Conservation (phyloP, 202 grass and related monocot species). For the Zoysia matrella region DNA sequence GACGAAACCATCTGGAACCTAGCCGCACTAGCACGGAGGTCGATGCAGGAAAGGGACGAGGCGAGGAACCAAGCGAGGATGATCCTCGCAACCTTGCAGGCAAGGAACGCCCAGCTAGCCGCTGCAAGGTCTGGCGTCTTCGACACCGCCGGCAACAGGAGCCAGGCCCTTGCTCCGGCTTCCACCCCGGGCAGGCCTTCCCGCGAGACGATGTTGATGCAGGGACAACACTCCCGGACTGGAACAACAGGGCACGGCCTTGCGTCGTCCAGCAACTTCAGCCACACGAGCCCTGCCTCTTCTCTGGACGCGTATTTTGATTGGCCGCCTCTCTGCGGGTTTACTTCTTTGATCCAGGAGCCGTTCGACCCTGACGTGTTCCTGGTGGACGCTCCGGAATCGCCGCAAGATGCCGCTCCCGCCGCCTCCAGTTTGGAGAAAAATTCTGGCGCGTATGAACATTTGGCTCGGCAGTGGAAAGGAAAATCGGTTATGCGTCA, state of each 20-base stretch:
- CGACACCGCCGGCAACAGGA: neutral
- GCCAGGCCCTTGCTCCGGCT: neutral
- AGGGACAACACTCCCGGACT: neutral
- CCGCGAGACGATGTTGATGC: neutral
- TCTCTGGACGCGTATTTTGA: neutral
- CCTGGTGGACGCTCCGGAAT: conserved; percentile 29
- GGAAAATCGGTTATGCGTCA: neutral
- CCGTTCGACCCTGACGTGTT: conserved; percentile 50
- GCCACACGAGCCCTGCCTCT: neutral
- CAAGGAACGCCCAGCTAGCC: conserved; percentile 37
- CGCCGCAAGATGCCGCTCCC: neutral
- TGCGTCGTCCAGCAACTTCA: conserved; percentile 9
- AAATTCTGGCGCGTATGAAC: neutral
- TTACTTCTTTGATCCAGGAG: conserved; percentile 26
- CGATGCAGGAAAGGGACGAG: conserved; percentile 48
- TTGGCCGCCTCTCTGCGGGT: neutral
- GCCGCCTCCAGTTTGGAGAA: neutral
- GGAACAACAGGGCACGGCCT: conserved; percentile 8
- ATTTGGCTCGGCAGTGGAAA: neutral
- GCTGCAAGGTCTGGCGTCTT: neutral
- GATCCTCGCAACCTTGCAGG: conserved; percentile 26
- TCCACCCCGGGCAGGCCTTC: neutral
- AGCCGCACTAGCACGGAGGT: neutral
- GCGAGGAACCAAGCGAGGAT: conserved; percentile 18
- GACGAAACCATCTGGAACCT: conserved; percentile 42